phyloP scores from a whole-genome alignment of 2,329 filamentous ascomycete genomes.

The Aspergillus ochraceoroseus region DNA sequence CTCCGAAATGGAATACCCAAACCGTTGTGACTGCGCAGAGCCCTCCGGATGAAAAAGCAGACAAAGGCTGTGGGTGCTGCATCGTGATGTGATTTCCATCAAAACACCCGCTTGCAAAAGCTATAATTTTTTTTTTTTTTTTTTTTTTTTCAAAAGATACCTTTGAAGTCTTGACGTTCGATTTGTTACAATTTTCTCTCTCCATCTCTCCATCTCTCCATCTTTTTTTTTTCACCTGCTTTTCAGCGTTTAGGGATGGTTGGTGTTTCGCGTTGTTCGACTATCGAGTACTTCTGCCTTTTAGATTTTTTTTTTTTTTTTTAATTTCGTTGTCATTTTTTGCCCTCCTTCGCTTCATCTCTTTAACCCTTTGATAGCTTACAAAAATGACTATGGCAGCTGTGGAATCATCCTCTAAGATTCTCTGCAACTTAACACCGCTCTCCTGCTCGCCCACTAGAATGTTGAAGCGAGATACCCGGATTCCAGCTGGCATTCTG shows the following conservation, averaged over 20 bases:
- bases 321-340: slow-evolving; percentile 1
- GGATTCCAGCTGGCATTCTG: not conserved
- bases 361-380: not conserved
- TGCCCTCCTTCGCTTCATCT: slow-evolving; percentile 6
- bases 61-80: slow-evolving; percentile 62
- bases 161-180: not conserved
- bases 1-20: slow-evolving; percentile 38
- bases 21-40: slow-evolving; percentile 52
- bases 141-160: slow-evolving; percentile 2
- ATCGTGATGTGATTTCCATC: slow-evolving; percentile 61
- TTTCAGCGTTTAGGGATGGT: slow-evolving; percentile 20
- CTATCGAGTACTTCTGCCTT: slow-evolving; percentile 5
- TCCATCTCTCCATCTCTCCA: not conserved
- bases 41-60: slow-evolving; percentile 40
- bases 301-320: slow-evolving; percentile 9
- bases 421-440: slow-evolving; percentile 8
- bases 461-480: slow-evolving; percentile 5
- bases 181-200: slow-evolving; percentile 2
- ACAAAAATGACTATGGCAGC: not conserved
- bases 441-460: not conserved
- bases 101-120: slow-evolving; percentile 2
- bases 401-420: slow-evolving; percentile 3
- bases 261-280: slow-evolving; percentile 12
- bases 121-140: too few species aligned
- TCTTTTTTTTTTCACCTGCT: slow-evolving; percentile 13